Conservation (phyloP, 306 rosid genomes). For the Prinsepia uniflora region DNA sequence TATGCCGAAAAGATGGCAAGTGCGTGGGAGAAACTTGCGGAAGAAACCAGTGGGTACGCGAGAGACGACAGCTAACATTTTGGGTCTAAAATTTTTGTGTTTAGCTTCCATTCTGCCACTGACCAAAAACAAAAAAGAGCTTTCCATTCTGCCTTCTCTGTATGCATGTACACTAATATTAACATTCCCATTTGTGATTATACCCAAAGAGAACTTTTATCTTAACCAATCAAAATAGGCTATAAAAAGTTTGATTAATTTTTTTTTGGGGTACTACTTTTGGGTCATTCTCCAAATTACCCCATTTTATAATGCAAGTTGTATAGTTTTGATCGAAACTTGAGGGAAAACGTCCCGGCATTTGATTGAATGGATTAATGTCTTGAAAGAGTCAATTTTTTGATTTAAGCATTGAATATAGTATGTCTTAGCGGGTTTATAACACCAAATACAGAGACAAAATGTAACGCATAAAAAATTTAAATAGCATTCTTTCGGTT, state of each 20-base stretch:
- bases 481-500: not conserved
- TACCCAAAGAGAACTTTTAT: constrained; percentile 4
- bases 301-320: not conserved
- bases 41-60: constrained; percentile 59
- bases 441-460: not conserved
- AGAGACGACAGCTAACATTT: constrained; percentile 47
- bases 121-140: too few relatives aligned
- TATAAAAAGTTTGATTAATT: not conserved
- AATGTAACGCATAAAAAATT: not conserved
- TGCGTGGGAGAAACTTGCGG: constrained; percentile 74
- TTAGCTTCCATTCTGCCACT: too few relatives aligned
- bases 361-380: not conserved
- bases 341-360: not conserved
- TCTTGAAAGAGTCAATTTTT: not conserved
- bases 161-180: constrained; percentile 2
- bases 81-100: constrained; percentile 31
- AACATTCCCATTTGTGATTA: constrained; percentile 10
- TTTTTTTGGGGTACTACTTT: too few relatives aligned
- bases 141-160: not conserved
- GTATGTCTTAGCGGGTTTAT: not conserved
- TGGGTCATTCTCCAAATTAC: not conserved
- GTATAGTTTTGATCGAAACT: not conserved
- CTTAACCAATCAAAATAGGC: constrained; percentile 14
- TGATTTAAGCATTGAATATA: too few relatives aligned
- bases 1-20: constrained; percentile 88